phyloP scores from a whole-genome alignment of 805 yeast genomes.

The Hanseniaspora meyeri region DNA sequence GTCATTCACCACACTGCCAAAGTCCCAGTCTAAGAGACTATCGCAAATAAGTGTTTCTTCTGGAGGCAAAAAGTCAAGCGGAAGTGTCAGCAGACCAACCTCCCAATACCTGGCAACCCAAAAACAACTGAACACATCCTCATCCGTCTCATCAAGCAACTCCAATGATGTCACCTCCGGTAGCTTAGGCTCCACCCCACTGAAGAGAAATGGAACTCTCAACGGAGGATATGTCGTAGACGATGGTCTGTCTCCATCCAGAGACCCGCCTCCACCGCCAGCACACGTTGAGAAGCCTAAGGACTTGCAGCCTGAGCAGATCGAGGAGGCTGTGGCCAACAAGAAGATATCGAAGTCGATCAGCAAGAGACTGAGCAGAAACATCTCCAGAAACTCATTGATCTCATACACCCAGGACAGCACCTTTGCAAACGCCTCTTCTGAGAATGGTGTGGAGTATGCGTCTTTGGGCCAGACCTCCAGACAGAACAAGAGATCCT shows the following conservation, averaged over 20 bases:
- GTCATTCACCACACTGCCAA: slow-evolving; percentile 21
- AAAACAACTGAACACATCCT: slow-evolving; percentile 29
- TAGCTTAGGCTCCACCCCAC: slow-evolving; percentile 14
- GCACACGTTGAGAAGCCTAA: background rate
- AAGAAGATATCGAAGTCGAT: slow-evolving; percentile 14
- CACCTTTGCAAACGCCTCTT: slow-evolving; percentile 22
- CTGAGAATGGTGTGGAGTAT: slow-evolving; percentile 30
- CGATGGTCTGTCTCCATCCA: slow-evolving; percentile 7
- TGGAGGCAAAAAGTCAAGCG: background rate
- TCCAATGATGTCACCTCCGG: background rate
- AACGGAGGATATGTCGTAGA: slow-evolving; percentile 4
- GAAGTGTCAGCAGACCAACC: slow-evolving; percentile 3
- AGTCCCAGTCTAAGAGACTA: slow-evolving; percentile 27
- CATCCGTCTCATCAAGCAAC: slow-evolving; percentile 24
- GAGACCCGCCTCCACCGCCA: slow-evolving; percentile 11
- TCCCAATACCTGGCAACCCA: slow-evolving; percentile 27
- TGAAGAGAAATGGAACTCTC: slow-evolving; percentile 13
- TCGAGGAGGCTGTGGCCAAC: slow-evolving; percentile 14
- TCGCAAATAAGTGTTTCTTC: slow-evolving; percentile 36
- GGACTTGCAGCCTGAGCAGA: slow-evolving; percentile 16
- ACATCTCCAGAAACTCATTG: slow-evolving; percentile 11
- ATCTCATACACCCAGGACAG: slow-evolving; percentile 14
- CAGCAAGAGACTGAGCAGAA: slow-evolving; percentile 13
- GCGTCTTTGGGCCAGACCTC: background rate
- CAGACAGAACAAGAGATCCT: slow-evolving; percentile 43